Evolutionary conservation across 2,329 filamentous ascomycete species (phyloP).

Genomic region (Xylariaceae sp.): DNA sequence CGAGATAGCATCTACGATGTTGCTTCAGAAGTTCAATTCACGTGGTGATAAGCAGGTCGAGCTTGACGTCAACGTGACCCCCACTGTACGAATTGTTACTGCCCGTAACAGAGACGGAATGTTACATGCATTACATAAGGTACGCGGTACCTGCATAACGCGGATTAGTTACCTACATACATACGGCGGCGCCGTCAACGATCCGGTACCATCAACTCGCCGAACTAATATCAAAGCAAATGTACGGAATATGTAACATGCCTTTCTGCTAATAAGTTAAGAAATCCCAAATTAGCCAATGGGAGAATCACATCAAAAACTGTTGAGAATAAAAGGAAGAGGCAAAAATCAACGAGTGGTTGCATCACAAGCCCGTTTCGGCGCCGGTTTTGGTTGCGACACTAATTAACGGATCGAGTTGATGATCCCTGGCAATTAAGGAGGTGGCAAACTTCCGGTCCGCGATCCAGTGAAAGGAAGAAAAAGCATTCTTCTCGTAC

Average conservation of each 20-base stretch:
- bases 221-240: not conserved
- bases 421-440: conserved; percentile 28
- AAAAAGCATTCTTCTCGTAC: too few species aligned
- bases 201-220: too few species aligned
- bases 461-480: too few species aligned
- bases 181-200: not conserved
- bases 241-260: too few species aligned
- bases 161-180: not conserved
- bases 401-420: not conserved
- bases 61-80: conserved; percentile 22
- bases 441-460: conserved; percentile 26
- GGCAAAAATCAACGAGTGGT: not conserved
- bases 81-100: not conserved
- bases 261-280: too few species aligned
- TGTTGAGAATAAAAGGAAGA: too few species aligned
- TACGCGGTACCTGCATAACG: not conserved
- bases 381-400: conserved; percentile 1
- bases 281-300: not conserved
- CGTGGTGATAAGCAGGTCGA: conserved; percentile 28
- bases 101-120: not conserved
- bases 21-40: conserved; percentile 26
- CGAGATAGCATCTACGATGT: not conserved
- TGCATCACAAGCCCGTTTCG: not conserved
- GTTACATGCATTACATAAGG: not conserved
- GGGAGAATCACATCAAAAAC: not conserved